A percentile compares a stretch with the other conserved stretches of the same genome.
These are phyloP conservation scores for Starmerella riodocensis DNA, from an alignment of 805 yeast genomes.

Conservation along the genomic window DNA sequence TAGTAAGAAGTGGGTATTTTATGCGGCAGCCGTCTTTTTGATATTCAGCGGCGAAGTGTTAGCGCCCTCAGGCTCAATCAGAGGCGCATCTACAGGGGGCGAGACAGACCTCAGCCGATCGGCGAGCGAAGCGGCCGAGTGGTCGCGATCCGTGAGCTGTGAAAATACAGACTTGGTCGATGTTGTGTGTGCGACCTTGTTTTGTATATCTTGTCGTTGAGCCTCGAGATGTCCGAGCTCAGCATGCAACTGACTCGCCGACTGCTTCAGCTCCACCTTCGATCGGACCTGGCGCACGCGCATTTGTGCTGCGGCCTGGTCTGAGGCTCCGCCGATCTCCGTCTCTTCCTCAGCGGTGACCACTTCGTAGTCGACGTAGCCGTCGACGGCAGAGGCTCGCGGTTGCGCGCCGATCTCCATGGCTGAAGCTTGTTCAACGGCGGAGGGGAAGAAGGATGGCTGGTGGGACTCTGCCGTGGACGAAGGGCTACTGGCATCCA, in stretches of 20 bases:
- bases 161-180: conserved; percentile 2
- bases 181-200: conserved; percentile 7
- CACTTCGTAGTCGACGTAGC: conserved; percentile 1
- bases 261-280: conserved; percentile 11
- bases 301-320: not conserved
- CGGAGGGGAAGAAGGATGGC: no score
- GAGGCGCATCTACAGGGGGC: not conserved
- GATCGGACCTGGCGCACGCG: conserved; percentile 14
- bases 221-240: conserved; percentile 16
- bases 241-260: conserved; percentile 13
- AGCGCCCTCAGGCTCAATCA: not conserved
- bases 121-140: not conserved
- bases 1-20: no score
- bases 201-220: conserved; percentile 11
- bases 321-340: conserved; percentile 1
- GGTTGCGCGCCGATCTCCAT: no score
- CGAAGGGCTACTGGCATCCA: no score
- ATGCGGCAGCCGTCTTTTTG: conserved; percentile 3
- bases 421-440: no score
- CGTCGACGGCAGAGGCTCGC: not conserved
- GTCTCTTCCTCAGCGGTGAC: not conserved
- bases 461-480: no score
- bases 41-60: conserved; percentile 7
- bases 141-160: not conserved
- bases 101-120: not conserved